These are phyloP conservation scores for Trichoderma koningiopsis DNA, from an alignment of 2,329 filamentous ascomycete species.

Conservation along the genomic window DNA sequence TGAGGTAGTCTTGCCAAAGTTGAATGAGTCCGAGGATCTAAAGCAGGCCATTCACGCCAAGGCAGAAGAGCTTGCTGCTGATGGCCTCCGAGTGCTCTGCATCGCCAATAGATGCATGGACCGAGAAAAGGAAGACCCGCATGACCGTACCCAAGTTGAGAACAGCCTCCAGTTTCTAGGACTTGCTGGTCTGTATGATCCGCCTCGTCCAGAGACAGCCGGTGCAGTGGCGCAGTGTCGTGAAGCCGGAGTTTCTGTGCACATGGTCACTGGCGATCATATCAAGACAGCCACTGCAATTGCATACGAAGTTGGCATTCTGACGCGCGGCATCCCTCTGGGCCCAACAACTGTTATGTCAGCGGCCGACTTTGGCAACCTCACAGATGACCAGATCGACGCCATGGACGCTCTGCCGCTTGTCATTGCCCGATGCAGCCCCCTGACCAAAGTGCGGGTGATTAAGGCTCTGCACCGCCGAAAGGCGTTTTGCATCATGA, in stretches of 20 bases:
- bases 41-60: conserved; percentile 51
- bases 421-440: conserved; percentile 70
- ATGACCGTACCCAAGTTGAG: conserved; percentile 58
- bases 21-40: conserved; percentile 50
- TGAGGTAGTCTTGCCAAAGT: conserved; percentile 57
- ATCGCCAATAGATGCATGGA: conserved; percentile 57
- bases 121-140: conserved; percentile 39
- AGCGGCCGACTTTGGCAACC: conserved; percentile 62
- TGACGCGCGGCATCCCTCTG: conserved; percentile 44
- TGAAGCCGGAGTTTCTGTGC: conserved; percentile 63
- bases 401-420: conserved; percentile 61
- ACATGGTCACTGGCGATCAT: conserved; percentile 72
- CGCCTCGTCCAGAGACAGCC: conserved; percentile 67
- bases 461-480: conserved; percentile 72
- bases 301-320: conserved; percentile 65
- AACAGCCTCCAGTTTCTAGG: conserved; percentile 64
- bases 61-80: conserved; percentile 59
- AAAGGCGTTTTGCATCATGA: conserved; percentile 71
- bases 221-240: conserved; percentile 62
- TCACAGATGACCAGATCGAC: conserved; percentile 66
- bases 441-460: conserved; percentile 73
- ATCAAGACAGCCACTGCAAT: conserved; percentile 68
- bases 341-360: conserved; percentile 57
- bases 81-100: conserved; percentile 70
- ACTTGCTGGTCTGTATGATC: conserved; percentile 72